Evolutionary conservation across 495 filamentous ascomycete species (phyloP).

Genomic region (Trichoderma reesei): DNA sequence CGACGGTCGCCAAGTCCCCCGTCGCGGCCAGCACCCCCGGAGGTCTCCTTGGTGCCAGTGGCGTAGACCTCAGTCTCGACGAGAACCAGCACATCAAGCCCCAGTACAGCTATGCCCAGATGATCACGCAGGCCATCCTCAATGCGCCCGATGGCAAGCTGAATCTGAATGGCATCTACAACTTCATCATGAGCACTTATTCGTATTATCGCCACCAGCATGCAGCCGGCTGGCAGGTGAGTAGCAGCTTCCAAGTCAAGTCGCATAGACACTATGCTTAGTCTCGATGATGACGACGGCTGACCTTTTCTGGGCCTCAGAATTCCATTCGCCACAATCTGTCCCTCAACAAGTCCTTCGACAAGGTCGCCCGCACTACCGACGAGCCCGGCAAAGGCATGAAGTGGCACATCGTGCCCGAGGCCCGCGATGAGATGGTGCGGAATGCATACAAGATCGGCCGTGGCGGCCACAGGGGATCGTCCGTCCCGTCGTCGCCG

Average conservation of each 20-base stretch:
- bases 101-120: constrained; percentile 88
- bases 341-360: constrained; percentile 85
- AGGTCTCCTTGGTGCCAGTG: constrained; percentile 34
- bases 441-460: constrained; percentile 37
- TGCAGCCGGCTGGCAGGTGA: constrained; percentile 74
- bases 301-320: constrained; percentile 35
- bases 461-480: constrained; percentile 48
- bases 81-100: constrained; percentile 83
- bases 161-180: constrained; percentile 82
- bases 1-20: constrained; percentile 30
- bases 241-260: too few species aligned
- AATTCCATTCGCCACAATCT: constrained; percentile 96
- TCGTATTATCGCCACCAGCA: constrained; percentile 79
- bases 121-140: constrained; percentile 94
- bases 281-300: not conserved
- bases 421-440: constrained; percentile 63
- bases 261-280: constrained; percentile 5
- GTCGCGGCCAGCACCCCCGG: constrained; percentile 24
- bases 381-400: constrained; percentile 97
- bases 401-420: constrained; percentile 89
- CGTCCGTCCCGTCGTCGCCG: constrained; percentile 48
- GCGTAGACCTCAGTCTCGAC: constrained; percentile 78
- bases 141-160: constrained; percentile 73
- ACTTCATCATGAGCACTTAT: constrained; percentile 79
- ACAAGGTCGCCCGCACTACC: constrained; percentile 80